phyloP scores from a whole-genome alignment of 345 rosid genomes.

The Durio zibethinus region DNA sequence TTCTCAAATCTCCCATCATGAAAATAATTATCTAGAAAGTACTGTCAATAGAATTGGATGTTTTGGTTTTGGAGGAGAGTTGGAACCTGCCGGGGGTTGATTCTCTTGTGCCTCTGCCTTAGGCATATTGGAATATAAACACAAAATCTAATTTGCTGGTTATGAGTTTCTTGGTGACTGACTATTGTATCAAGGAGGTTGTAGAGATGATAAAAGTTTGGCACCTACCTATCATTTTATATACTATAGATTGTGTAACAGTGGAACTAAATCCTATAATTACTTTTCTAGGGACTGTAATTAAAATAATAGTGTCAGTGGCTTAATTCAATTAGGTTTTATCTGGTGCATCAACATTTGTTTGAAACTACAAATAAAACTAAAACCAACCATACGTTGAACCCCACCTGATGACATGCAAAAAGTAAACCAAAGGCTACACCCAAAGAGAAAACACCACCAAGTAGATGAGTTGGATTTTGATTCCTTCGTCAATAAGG shows the following conservation, averaged over 20 bases:
- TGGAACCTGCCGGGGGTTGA: conserved; percentile 32
- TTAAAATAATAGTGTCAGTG: background rate
- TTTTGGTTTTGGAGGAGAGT: background rate
- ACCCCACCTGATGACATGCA: conserved; percentile 11
- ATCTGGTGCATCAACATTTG: background rate
- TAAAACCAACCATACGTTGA: background rate
- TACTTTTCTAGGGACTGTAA: background rate
- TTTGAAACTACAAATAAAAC: too few species aligned
- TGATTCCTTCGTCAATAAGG: conserved; percentile 1
- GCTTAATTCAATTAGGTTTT: background rate
- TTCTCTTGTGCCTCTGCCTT: conserved; percentile 16
- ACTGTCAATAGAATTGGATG: background rate
- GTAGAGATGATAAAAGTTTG: conserved; percentile 1
- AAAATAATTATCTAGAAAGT: background rate
- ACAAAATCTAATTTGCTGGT: background rate
- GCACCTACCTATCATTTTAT: background rate
- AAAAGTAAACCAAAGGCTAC: background rate
- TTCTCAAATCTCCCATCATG: background rate
- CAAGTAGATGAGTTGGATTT: background rate
- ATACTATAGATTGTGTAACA: conserved; percentile 2
- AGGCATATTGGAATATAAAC: conserved; percentile 20
- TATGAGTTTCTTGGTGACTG: background rate
- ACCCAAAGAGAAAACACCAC: background rate
- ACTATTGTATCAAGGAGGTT: background rate
- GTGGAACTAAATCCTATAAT: background rate